Percentiles rank a stretch among this genome's conserved stretches.
These are phyloP conservation scores for Sporisorium graminicola DNA, from an alignment of 1,284 basidiomycete genomes.

Conservation along the genomic window DNA sequence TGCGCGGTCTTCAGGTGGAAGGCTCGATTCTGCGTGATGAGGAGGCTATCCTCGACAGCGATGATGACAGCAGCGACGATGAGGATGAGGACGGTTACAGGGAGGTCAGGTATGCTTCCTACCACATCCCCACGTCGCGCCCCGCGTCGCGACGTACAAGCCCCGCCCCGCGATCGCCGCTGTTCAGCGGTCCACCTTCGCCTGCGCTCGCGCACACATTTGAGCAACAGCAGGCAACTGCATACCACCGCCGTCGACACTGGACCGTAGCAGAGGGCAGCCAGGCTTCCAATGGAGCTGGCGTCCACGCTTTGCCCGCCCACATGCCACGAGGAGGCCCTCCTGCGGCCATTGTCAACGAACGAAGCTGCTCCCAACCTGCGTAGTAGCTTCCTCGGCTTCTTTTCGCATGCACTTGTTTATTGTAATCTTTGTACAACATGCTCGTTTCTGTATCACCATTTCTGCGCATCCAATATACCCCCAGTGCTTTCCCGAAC, in stretches of 20 bases:
- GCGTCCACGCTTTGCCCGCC: slow-evolving; percentile 11
- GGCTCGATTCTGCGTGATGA: slow-evolving; percentile 44
- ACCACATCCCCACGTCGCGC: slow-evolving; percentile 22
- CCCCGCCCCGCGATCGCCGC: slow-evolving; percentile 7
- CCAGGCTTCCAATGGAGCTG: slow-evolving; percentile 23
- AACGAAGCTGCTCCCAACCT: slow-evolving; percentile 27
- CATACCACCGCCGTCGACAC: slow-evolving; percentile 30
- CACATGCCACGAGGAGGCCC: slow-evolving; percentile 5
- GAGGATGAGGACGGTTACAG: slow-evolving; percentile 20
- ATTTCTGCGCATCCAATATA: slow-evolving; percentile 11
- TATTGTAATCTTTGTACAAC: slow-evolving; percentile 1
- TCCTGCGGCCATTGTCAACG: slow-evolving; percentile 5
- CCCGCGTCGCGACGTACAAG: slow-evolving; percentile 23
- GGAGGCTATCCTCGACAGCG: slow-evolving; percentile 34
- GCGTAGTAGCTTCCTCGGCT: slow-evolving; percentile 1
- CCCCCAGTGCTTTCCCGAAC: not conserved
- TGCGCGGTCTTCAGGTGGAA: slow-evolving; percentile 34
- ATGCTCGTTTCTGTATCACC: slow-evolving; percentile 1
- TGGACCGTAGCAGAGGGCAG: slow-evolving; percentile 43
- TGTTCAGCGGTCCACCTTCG: slow-evolving; percentile 18
- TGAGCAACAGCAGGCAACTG: slow-evolving; percentile 13
- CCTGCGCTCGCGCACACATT: slow-evolving; percentile 13
- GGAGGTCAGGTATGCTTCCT: slow-evolving; percentile 6
- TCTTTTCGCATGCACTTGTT: not conserved
- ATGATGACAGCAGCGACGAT: slow-evolving; percentile 30